phyloP scores from a whole-genome alignment of 73 alveolate species.

The Paramecium caudatum region DNA sequence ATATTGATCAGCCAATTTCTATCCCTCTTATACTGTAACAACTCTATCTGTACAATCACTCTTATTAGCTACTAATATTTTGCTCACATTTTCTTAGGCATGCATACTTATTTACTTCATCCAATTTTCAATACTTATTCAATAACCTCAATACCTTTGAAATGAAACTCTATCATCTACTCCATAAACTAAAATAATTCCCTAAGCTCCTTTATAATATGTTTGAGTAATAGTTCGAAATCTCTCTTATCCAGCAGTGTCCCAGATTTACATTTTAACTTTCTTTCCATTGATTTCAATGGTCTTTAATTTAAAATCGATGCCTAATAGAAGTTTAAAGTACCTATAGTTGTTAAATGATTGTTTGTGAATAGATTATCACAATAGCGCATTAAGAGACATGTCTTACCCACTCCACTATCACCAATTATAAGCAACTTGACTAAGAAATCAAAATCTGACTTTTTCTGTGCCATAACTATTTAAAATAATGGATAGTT shows the following conservation, averaged over 20 bases:
- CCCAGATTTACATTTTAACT: slow-evolving; percentile 92
- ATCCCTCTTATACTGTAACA: slow-evolving; percentile 59
- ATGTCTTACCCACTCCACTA: slow-evolving; percentile 93
- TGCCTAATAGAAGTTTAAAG: slow-evolving; percentile 76
- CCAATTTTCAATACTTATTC: slow-evolving; percentile 71
- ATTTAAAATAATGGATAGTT: slow-evolving; percentile 58
- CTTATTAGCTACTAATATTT: slow-evolving; percentile 71
- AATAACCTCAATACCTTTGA: slow-evolving; percentile 66
- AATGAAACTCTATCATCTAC: slow-evolving; percentile 77
- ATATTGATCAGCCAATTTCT: slow-evolving; percentile 63
- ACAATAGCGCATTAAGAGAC: slow-evolving; percentile 86
- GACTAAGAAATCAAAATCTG: slow-evolving; percentile 64
- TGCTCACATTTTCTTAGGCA: slow-evolving; percentile 69
- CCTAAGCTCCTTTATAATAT: slow-evolving; percentile 95
- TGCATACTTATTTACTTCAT: slow-evolving; percentile 69
- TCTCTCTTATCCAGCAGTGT: slow-evolving; percentile 96
- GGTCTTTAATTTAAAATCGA: slow-evolving; percentile 90
- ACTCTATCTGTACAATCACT: slow-evolving; percentile 78
- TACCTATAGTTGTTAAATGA: slow-evolving; percentile 91
- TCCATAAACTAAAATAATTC: slow-evolving; percentile 91
- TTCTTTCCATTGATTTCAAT: slow-evolving; percentile 84
- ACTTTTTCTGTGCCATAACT: slow-evolving; percentile 23
- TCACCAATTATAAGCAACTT: slow-evolving; percentile 90
- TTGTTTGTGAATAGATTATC: slow-evolving; percentile 87
- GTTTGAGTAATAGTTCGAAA: slow-evolving; percentile 91